These are phyloP conservation scores for Beauveria medogensis DNA, from an alignment of 2,329 filamentous ascomycete genomes.

Conservation along the genomic window DNA sequence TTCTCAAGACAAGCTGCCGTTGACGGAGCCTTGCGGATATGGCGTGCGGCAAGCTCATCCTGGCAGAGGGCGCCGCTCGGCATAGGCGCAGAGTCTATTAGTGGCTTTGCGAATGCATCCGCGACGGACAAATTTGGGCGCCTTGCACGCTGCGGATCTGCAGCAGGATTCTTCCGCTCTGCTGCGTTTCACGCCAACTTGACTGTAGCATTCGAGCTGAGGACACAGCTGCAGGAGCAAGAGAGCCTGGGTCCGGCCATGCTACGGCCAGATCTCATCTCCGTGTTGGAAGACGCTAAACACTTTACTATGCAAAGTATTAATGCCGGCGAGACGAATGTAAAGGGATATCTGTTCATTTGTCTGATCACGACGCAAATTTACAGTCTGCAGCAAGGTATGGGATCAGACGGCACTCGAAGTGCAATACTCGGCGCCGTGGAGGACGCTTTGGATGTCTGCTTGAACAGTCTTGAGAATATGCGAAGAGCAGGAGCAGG, in stretches of 20 bases:
- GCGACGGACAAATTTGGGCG: background rate
- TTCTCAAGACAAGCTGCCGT: constrained; percentile 41
- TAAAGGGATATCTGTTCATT: constrained; percentile 41
- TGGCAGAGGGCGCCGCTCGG: background rate
- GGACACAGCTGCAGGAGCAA: constrained; percentile 32
- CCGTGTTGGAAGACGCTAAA: constrained; percentile 32
- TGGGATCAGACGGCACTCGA: background rate
- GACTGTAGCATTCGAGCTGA: constrained; percentile 32
- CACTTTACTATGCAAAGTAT: constrained; percentile 32
- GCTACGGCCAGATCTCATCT: constrained; percentile 33
- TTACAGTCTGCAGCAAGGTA: background rate
- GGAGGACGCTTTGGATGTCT: background rate
- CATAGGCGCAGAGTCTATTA: background rate
- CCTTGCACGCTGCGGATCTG: constrained; percentile 30
- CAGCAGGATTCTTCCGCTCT: constrained; percentile 33
- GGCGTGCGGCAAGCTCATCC: constrained; percentile 27
- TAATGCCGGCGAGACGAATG: constrained; percentile 43
- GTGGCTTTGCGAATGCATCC: constrained; percentile 5
- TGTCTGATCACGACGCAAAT: background rate
- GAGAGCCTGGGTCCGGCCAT: constrained; percentile 26
- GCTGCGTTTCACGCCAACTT: constrained; percentile 27
- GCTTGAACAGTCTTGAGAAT: background rate
- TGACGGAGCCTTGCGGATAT: constrained; percentile 40
- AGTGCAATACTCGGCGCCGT: background rate
- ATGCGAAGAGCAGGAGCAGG: background rate